phyloP scores from a whole-genome alignment of 495 filamentous ascomycete genomes.

The Aspergillus kassunensis region DNA sequence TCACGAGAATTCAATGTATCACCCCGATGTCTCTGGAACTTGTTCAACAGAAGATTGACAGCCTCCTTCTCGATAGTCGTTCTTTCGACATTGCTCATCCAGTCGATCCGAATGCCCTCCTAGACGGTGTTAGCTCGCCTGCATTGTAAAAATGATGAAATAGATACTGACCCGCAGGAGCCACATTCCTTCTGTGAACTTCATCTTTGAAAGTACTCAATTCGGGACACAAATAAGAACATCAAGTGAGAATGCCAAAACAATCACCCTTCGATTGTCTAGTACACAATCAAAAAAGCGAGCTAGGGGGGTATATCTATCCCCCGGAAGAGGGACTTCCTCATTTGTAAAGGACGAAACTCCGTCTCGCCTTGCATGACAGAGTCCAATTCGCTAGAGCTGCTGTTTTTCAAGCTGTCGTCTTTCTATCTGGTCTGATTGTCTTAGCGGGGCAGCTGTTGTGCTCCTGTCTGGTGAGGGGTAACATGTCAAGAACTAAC shows the following conservation, averaged over 20 bases:
- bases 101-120: constrained; percentile 41
- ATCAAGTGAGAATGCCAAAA: too few species aligned
- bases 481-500: background rate
- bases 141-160: background rate
- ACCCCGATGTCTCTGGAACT: constrained; percentile 44
- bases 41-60: constrained; percentile 40
- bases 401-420: too few species aligned
- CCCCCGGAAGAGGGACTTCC: constrained; percentile 8
- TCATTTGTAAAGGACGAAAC: constrained; percentile 22
- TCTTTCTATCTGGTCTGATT: constrained; percentile 5
- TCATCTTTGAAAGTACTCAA: constrained; percentile 36
- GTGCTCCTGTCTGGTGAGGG: background rate
- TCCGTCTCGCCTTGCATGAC: constrained; percentile 23
- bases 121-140: constrained; percentile 15
- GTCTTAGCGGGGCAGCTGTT: background rate
- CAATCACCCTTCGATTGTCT: too few species aligned
- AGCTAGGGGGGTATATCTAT: background rate
- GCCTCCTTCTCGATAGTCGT: constrained; percentile 30
- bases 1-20: constrained; percentile 56
- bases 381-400: too few species aligned
- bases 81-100: constrained; percentile 48
- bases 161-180: constrained; percentile 31
- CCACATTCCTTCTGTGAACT: constrained; percentile 47
- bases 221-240: too few species aligned
- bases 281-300: background rate